phyloP scores from a whole-genome alignment of 352 stramenopile species.

The Phytophthora uliginosa region DNA sequence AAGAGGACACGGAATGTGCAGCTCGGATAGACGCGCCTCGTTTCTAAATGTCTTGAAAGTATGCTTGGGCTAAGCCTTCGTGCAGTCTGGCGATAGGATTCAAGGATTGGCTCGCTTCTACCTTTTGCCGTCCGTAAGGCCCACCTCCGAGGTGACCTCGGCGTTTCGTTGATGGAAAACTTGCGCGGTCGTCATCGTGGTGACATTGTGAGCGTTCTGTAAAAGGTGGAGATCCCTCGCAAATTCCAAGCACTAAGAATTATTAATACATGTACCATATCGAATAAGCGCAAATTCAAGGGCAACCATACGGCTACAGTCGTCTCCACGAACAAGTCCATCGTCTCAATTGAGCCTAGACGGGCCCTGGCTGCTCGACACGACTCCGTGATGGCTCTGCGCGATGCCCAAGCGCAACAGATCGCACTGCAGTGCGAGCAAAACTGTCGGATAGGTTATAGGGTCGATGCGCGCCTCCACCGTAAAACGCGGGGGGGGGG shows the following conservation, averaged over 20 bases:
- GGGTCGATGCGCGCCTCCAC: neutral
- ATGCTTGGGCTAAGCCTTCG: neutral
- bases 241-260: neutral
- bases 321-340: neutral
- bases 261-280: too few species aligned
- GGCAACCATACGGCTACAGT: neutral
- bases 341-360: neutral
- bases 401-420: slow-evolving; percentile 1
- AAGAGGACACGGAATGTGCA: slow-evolving; percentile 37
- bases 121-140: slow-evolving; percentile 30
- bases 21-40: slow-evolving; percentile 31
- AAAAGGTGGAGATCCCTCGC: neutral
- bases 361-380: neutral
- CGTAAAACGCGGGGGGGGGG: too few species aligned
- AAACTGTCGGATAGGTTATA: slow-evolving; percentile 12
- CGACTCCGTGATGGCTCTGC: slow-evolving; percentile 3
- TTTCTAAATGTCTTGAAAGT: slow-evolving; percentile 21
- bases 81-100: slow-evolving; percentile 24
- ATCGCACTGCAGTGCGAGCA: slow-evolving; percentile 9
- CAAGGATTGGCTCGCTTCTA: slow-evolving; percentile 35
- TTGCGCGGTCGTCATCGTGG: slow-evolving; percentile 2
- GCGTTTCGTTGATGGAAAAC: neutral
- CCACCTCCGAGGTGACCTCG: too few species aligned
- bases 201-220: neutral
- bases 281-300: neutral